These are phyloP conservation scores for Exsudoporus floridanus DNA, from an alignment of 1,284 basidiomycete genomes.

Conservation along the genomic window DNA sequence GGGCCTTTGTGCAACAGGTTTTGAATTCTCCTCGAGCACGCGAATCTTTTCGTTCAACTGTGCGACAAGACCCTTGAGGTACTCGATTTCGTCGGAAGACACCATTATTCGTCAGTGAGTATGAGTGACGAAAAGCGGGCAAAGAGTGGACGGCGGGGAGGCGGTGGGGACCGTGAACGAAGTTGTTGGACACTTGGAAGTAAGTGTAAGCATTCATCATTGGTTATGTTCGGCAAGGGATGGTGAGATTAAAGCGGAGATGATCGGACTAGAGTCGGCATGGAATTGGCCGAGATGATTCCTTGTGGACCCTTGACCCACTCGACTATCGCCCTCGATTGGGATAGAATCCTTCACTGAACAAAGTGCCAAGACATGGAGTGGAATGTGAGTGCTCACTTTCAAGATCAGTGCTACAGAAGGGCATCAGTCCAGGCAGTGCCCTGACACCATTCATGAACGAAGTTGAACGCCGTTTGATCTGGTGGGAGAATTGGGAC, in stretches of 20 bases:
- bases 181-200: not conserved
- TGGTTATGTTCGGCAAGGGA: conserved; percentile 10
- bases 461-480: not conserved
- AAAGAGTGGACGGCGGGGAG: not conserved
- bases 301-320: not conserved
- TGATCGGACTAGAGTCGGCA: conserved; percentile 2
- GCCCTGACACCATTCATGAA: not conserved
- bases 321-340: not conserved
- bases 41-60: conserved; percentile 83
- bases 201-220: not conserved
- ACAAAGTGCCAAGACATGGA: not conserved
- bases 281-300: not conserved
- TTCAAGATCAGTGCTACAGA: not conserved
- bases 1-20: conserved; percentile 41
- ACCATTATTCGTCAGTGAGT: conserved; percentile 45
- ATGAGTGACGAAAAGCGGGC: not conserved
- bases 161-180: not conserved
- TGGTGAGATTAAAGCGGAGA: conserved; percentile 28
- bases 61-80: conserved; percentile 83
- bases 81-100: conserved; percentile 73
- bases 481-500: not conserved
- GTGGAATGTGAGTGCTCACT: not conserved
- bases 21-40: conserved; percentile 65
- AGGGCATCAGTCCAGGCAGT: not conserved
- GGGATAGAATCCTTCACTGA: not conserved